Evolutionary conservation across 2,329 filamentous ascomycete genomes (phyloP).

Genomic region (Phaeosphaeriaceae sp.): DNA sequence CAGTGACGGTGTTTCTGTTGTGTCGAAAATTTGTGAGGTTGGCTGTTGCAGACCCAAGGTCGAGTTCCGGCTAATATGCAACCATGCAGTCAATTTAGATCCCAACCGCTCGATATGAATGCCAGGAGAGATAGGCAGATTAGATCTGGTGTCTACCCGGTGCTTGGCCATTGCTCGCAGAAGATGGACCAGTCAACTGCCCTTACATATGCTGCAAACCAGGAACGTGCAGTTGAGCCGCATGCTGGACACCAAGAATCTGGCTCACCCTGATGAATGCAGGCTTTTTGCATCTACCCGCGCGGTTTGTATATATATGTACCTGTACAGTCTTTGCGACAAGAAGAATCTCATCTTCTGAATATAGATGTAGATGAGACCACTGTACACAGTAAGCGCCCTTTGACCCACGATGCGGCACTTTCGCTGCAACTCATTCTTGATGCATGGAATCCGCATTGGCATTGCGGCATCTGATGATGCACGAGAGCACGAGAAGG

Average conservation of each 20-base stretch:
- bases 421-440: not conserved
- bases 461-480: not conserved
- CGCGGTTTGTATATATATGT: not conserved
- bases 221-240: conserved; percentile 28
- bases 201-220: conserved; percentile 13
- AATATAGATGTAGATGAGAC: not conserved
- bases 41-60: conserved; percentile 10
- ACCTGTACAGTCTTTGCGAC: not conserved
- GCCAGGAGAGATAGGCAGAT: conserved; percentile 8
- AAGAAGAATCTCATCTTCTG: not conserved
- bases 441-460: not conserved
- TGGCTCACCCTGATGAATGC: not conserved
- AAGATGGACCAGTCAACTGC: conserved; percentile 17
- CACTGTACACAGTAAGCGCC: not conserved
- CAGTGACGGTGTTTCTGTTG: not conserved
- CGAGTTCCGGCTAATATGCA: conserved; percentile 40
- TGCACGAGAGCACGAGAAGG: not conserved
- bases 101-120: conserved; percentile 24
- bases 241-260: conserved; percentile 11
- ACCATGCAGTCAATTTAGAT: conserved; percentile 35
- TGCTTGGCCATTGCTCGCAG: conserved; percentile 9
- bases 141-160: conserved; percentile 13
- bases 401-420: not conserved
- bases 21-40: not conserved
- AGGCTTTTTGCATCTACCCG: not conserved